Evolutionary conservation across 345 rosid genomes (phyloP).

Genomic region (Eucalyptus brandiana): DNA sequence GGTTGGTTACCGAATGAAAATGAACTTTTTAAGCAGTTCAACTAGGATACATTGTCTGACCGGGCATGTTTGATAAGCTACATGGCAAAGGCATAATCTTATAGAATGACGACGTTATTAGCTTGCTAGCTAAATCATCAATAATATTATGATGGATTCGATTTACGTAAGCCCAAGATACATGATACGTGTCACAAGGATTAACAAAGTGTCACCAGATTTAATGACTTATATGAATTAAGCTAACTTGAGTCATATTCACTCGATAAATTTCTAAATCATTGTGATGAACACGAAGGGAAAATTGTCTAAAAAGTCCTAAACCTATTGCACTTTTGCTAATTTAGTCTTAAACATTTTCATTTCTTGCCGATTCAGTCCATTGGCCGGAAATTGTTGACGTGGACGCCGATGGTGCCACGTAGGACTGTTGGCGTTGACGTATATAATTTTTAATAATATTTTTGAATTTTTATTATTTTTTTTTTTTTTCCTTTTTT

Average conservation of each 20-base stretch:
- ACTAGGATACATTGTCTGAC: not conserved
- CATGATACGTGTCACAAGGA: not conserved
- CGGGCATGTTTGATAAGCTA: too few species aligned
- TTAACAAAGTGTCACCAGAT: not conserved
- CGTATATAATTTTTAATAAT: too few species aligned
- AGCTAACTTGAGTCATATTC: not conserved
- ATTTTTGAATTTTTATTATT: too few species aligned
- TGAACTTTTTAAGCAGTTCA: not conserved
- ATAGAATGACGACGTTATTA: not conserved
- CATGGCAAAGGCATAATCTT: not conserved
- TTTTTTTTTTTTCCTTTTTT: fast-evolving
- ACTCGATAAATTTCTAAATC: not conserved
- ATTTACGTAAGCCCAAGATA: not conserved
- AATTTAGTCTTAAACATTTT: too few species aligned
- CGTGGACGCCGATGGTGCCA: too few species aligned
- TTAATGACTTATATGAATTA: not conserved
- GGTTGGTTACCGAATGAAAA: not conserved
- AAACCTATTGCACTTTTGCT: too few species aligned
- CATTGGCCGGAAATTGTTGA: too few species aligned
- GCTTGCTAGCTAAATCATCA: not conserved
- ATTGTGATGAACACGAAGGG: not conserved
- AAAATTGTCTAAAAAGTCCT: too few species aligned
- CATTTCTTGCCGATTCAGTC: too few species aligned
- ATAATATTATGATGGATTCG: not conserved
- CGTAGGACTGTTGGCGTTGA: too few species aligned